Base-by-base conservation (phyloP, 495 filamentous ascomycete genomes). In the Lindgomyces ingoldianus region DNA sequence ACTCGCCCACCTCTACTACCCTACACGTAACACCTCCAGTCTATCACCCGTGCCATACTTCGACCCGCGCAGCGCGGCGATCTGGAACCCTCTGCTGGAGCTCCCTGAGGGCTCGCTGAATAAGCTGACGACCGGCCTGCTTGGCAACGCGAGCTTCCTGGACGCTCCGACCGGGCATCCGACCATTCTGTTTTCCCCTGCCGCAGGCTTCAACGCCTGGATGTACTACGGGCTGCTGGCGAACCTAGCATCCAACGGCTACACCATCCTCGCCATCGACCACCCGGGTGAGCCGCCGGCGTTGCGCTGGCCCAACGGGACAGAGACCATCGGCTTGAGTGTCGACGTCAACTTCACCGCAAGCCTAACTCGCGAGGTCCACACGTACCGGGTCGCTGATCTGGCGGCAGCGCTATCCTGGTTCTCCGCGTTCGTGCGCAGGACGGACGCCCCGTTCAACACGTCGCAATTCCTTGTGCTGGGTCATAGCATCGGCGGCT, bases 231-330 rank as follows among this genome's bases (percentile, higher is more conserved):
- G 60, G 3, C 33, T 39, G 6, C 14, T 14, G 6, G 6, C 33
- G 14, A 47, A 63, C 9, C 47, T 68, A 14, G 65, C 65, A 11
- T 68, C 65, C 9, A 42, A 68, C 4, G 65, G 65, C 21, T 68
- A 64, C 49, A 59, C 60, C 3, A 55, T 68, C 18, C 45, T 63
- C 4, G 54, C 60, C 2, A 19, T 68, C 36, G 65, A 68, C 42
- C 65, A 68, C 41, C 65, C 60, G 14, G 60, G 65, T 11, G 60
- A 68, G 54, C n/a, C n/a, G n/a, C n/a, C 45, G 18, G 45, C 45
- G 45, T 19, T 48, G 45, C 45, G 45, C 45, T 48, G 45, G 45
- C 45, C 45, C 18, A 48, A 48, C 45, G 45, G 45, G 45, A 48
- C 45, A 6, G 45, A 48, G 18, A 48, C 45, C 45, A 48, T 48